phyloP scores from a whole-genome alignment of 176 grass and related monocot species.

The Zea luxurians region DNA sequence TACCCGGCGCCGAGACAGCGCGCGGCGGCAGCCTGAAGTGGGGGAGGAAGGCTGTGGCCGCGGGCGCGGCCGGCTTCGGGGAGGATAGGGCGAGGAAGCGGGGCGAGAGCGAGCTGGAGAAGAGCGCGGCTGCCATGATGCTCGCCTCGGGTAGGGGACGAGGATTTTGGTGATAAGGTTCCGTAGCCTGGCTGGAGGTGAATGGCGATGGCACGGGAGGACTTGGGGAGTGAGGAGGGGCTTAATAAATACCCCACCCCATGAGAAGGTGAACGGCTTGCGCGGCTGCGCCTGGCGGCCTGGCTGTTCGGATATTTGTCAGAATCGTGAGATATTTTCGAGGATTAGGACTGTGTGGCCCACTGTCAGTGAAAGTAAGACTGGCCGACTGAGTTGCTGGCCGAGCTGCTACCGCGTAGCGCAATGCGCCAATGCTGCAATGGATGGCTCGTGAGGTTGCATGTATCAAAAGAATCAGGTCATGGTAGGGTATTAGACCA shows the following conservation, averaged over 20 bases:
- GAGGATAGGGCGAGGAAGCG: slow-evolving; percentile 35
- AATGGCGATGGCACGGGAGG: slow-evolving; percentile 12
- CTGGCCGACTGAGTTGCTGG: slow-evolving; percentile 21
- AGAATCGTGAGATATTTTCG: slow-evolving; percentile 35
- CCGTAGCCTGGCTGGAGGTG: slow-evolving; percentile 19
- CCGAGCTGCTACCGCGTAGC: slow-evolving; percentile 23
- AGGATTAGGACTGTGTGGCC: slow-evolving; percentile 11
- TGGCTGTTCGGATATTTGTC: slow-evolving; percentile 34
- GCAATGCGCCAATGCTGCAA: neutral
- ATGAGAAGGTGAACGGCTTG: too few relatives aligned
- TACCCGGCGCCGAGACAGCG: slow-evolving; percentile 32
- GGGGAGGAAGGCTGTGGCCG: slow-evolving; percentile 18
- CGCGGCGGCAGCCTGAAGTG: slow-evolving; percentile 30
- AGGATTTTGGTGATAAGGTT: slow-evolving; percentile 70
- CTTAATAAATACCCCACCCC: slow-evolving; percentile 19
- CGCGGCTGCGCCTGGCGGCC: too few relatives aligned
- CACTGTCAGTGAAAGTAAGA: slow-evolving; percentile 22
- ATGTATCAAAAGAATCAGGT: neutral
- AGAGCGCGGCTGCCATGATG: slow-evolving; percentile 54
- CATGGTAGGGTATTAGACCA: neutral
- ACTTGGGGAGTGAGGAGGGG: slow-evolving; percentile 8
- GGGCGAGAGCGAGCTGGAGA: slow-evolving; percentile 51
- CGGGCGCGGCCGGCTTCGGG: slow-evolving; percentile 9
- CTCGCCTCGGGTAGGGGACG: neutral
- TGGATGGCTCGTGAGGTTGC: neutral